phyloP scores from a whole-genome alignment of 345 rosid genomes.

The Dipteronia sinensis region DNA sequence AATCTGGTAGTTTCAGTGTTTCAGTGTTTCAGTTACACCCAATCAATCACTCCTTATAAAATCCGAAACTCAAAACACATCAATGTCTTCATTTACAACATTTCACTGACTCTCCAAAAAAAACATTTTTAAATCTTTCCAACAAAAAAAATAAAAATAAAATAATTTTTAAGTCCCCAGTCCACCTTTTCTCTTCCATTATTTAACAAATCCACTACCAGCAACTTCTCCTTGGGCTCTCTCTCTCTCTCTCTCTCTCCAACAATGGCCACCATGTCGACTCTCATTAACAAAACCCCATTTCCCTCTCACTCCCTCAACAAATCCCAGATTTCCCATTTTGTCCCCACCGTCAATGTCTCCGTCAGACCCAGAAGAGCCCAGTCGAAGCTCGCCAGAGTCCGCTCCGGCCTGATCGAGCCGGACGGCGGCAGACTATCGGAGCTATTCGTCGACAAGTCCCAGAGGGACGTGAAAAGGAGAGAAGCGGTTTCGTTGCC shows the following conservation, averaged over 20 bases:
- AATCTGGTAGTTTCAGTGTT: not conserved
- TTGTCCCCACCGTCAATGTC: conserved; percentile 37
- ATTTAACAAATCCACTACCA: not conserved
- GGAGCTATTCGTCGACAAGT: conserved; percentile 64
- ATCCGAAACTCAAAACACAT: not conserved
- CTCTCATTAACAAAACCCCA: conserved; percentile 39
- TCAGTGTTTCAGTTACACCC: not conserved
- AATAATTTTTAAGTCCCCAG: not conserved
- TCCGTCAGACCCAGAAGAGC: conserved; percentile 28
- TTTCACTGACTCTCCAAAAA: not conserved
- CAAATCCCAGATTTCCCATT: conserved; percentile 42
- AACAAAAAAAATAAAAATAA: not conserved
- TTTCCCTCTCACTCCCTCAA: conserved; percentile 41
- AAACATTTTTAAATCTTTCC: too few relatives aligned
- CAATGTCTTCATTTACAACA: not conserved
- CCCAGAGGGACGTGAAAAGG: conserved; percentile 51
- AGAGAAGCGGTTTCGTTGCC: conserved; percentile 68
- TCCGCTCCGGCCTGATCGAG: conserved; percentile 63
- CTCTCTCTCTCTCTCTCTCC: conserved; percentile 16
- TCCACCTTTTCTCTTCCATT: conserved; percentile 15
- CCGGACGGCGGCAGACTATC: conserved; percentile 92
- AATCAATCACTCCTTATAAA: not conserved
- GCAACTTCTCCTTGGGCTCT: conserved; percentile 2
- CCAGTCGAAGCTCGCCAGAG: conserved; percentile 14
- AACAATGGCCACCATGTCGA: conserved; percentile 73